Base-by-base conservation (phyloP, 805 yeast species). In the Starmerella geochares region DNA sequence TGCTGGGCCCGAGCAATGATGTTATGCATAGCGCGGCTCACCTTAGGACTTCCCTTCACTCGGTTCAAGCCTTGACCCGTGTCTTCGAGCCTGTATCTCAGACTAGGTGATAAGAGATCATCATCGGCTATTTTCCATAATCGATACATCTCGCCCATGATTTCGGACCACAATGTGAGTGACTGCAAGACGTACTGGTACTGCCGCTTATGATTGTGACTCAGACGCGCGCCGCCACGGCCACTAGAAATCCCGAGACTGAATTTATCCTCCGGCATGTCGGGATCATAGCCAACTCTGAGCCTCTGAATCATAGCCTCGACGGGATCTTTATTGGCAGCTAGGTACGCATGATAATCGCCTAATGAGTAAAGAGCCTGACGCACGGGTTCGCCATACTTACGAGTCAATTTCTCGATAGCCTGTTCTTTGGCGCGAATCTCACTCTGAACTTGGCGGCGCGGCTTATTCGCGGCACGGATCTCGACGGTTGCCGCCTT, bases 21-120 rank as follows among this genome's bases (percentile, higher is more conserved):
- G 52, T 71, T 73, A 56, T 81, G 81, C 88, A 84, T 84, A 48
- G 79, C 79, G 48, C 82, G 73, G 63, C 78, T 73, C 27, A 83
- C 72, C 9, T 73, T 67, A 1, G 92, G 92, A 58, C 88, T 82
- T 2, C 83, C 64, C 64, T 84, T 84, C 48, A 83, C 76, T 56
- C 94, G 74, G 62, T 83, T 82, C 23, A 84, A 68, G 27, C 94
- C 94, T 65, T 83, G 94, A 2, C 92, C 94, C 0, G 92, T 83
- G 46, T 83, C 81, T 6, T 77, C 70, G 24, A 83, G 65, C 54
- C 73, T 73, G 59, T 84, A 83, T 10, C 67, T 57, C 21, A 69
- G 67, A n/a, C 60, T 60, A 5, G 66, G 60, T 53, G 77, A 71
- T 57, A 80, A 75, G 48, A 83, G 67, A 61, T 84, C 92, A 36